Conservation (phyloP, 495 filamentous ascomycete species). For the Melanomma pulvis-pyrius region DNA sequence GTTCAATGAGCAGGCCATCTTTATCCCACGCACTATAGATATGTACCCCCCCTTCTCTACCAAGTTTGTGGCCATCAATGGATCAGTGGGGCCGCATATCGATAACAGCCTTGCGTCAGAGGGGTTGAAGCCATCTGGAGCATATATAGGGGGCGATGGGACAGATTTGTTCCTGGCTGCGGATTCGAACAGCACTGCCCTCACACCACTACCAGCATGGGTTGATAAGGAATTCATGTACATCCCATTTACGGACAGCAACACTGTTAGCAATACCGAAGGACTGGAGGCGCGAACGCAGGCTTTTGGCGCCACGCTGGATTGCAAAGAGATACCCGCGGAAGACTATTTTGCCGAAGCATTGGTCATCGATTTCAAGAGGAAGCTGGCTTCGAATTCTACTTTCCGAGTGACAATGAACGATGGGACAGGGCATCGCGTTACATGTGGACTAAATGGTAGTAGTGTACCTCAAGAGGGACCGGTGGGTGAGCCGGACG, state of each 20-base stretch:
- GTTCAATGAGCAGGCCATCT: slow-evolving; percentile 36
- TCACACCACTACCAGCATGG: slow-evolving; percentile 46
- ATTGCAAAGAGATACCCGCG: slow-evolving; percentile 14
- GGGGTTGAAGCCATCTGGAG: not conserved
- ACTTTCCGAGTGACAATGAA: too few species aligned
- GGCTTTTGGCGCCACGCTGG: slow-evolving; percentile 16
- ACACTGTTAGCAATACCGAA: too few species aligned
- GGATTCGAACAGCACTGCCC: slow-evolving; percentile 43
- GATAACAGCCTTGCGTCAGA: not conserved
- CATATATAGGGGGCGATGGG: not conserved
- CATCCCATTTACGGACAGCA: slow-evolving; percentile 41
- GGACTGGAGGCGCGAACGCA: slow-evolving; percentile 18
- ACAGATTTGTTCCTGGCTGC: slow-evolving; percentile 40
- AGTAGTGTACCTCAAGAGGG: too few species aligned
- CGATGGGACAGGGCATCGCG: too few species aligned
- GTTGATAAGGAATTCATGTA: slow-evolving; percentile 41
- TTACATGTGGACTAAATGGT: too few species aligned
- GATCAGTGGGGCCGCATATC: not conserved
- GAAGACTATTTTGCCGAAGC: too few species aligned
- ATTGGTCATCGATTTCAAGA: too few species aligned
- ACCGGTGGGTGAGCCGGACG: too few species aligned
- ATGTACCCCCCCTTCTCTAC: slow-evolving; percentile 16
- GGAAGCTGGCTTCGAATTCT: too few species aligned
- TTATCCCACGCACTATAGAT: not conserved
- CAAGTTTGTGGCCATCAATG: slow-evolving; percentile 21